These are phyloP conservation scores for Aspergillus fumigatiaffinis DNA, from an alignment of 2,329 filamentous ascomycete species.

Conservation along the genomic window DNA sequence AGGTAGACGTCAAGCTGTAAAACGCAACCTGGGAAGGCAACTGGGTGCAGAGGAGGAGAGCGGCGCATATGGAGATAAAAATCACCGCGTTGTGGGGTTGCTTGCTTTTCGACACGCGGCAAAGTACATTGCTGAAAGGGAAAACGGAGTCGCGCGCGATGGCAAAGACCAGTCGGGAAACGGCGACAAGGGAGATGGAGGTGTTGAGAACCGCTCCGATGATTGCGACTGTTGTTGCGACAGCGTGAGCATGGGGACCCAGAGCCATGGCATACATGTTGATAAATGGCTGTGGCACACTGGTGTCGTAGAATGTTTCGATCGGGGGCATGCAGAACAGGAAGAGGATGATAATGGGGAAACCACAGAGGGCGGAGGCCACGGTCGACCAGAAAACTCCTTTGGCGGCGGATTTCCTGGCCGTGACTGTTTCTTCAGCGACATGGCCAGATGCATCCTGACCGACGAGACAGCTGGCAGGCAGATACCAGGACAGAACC, in stretches of 20 bases:
- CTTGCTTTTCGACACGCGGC: too few species aligned
- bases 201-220: slow-evolving; percentile 36
- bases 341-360: slow-evolving; percentile 28
- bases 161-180: slow-evolving; percentile 54
- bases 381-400: too few species aligned
- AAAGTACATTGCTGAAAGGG: slow-evolving; percentile 46
- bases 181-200: slow-evolving; percentile 51
- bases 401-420: too few species aligned
- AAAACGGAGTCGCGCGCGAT: slow-evolving; percentile 56
- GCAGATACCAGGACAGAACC: slow-evolving; percentile 26
- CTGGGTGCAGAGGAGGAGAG: slow-evolving; percentile 53
- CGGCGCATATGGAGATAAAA: slow-evolving; percentile 46
- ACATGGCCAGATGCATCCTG: slow-evolving; percentile 29
- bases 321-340: slow-evolving; percentile 30
- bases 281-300: slow-evolving; percentile 22
- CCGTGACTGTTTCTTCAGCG: slow-evolving; percentile 20
- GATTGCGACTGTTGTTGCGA: too few species aligned
- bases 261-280: too few species aligned
- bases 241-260: too few species aligned
- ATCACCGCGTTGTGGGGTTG: too few species aligned
- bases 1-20: slow-evolving; percentile 45
- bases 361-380: slow-evolving; percentile 7
- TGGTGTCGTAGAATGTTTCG: slow-evolving; percentile 26
- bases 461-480: slow-evolving; percentile 24
- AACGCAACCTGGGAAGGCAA: slow-evolving; percentile 48